Conservation (phyloP, 2,329 filamentous ascomycete species). For the Lecanoromycetidae sp. region DNA sequence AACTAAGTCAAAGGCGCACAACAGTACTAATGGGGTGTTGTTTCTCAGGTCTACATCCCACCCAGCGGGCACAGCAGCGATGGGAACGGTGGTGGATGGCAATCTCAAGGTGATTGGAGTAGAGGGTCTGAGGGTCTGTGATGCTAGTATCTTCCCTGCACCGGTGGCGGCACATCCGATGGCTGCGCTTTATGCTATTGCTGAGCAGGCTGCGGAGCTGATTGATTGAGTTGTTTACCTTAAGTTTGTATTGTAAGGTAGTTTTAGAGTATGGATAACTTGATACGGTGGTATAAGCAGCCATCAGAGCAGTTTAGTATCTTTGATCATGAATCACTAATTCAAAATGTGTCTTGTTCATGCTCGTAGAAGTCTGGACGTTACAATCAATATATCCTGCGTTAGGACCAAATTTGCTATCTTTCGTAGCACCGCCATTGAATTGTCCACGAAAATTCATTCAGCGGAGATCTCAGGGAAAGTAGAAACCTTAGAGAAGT, state of each 20-base stretch:
- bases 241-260: not conserved
- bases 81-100: constrained; percentile 19
- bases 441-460: too few species aligned
- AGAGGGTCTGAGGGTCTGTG: constrained; percentile 16
- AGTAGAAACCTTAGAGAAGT: too few species aligned
- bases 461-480: too few species aligned
- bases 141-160: constrained; percentile 18
- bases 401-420: too few species aligned
- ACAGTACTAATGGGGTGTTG: not conserved
- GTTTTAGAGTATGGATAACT: not conserved
- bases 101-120: constrained; percentile 19
- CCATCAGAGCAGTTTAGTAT: too few species aligned
- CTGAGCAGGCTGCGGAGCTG: constrained; percentile 14
- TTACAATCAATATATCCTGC: too few species aligned
- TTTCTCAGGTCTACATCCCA: constrained; percentile 2
- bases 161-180: constrained; percentile 17
- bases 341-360: too few species aligned
- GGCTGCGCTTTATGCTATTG: constrained; percentile 18
- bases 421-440: too few species aligned
- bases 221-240: constrained; percentile 4
- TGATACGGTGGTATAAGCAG: not conserved
- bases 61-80: constrained; percentile 17
- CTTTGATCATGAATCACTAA: too few species aligned
- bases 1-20: not conserved
- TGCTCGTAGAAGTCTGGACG: too few species aligned